phyloP scores from a whole-genome alignment of 805 yeast genomes.

The Wickerhamomyces ciferrii region DNA sequence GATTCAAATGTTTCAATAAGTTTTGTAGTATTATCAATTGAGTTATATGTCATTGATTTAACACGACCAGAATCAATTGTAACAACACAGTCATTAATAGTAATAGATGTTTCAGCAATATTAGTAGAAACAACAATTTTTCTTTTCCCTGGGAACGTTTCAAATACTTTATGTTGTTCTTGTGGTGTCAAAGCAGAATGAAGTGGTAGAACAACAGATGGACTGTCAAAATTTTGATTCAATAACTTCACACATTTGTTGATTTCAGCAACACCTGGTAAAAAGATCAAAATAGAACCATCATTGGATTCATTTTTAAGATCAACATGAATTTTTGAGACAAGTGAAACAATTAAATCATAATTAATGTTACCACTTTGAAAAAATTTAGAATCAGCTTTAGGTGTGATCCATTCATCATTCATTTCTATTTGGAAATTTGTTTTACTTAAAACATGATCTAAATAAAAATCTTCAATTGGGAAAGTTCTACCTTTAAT shows the following conservation, averaged over 20 bases:
- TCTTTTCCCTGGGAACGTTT: slow-evolving; percentile 48
- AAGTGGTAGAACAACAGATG: slow-evolving; percentile 55
- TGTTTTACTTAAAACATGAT: slow-evolving; percentile 51
- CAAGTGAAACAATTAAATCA: slow-evolving; percentile 58
- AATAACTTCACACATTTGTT: slow-evolving; percentile 49
- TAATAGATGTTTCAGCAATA: slow-evolving; percentile 95
- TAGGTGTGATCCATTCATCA: slow-evolving; percentile 45
- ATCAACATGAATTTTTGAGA: slow-evolving; percentile 44
- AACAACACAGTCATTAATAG: slow-evolving; percentile 91
- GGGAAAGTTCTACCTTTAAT: slow-evolving; percentile 95
- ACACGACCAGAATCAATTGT: slow-evolving; percentile 88
- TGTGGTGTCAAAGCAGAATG: slow-evolving; percentile 83
- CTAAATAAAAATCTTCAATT: slow-evolving; percentile 70
- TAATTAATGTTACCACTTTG: slow-evolving; percentile 67
- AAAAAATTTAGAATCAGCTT: slow-evolving; percentile 62
- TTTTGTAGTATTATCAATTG: slow-evolving; percentile 60
- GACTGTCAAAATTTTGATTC: slow-evolving; percentile 20
- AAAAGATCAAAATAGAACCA: slow-evolving; percentile 80
- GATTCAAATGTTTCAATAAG: slow-evolving; percentile 85
- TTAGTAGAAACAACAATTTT: slow-evolving; percentile 88
- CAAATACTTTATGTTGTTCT: slow-evolving; percentile 79
- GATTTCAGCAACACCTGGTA: slow-evolving; percentile 92
- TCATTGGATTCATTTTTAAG: slow-evolving; percentile 33
- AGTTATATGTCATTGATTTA: slow-evolving; percentile 69
- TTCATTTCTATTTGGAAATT: slow-evolving; percentile 47